Evolutionary conservation across 768 basidiomycete species (phyloP).

Genomic region (Lactarius tabidus): DNA sequence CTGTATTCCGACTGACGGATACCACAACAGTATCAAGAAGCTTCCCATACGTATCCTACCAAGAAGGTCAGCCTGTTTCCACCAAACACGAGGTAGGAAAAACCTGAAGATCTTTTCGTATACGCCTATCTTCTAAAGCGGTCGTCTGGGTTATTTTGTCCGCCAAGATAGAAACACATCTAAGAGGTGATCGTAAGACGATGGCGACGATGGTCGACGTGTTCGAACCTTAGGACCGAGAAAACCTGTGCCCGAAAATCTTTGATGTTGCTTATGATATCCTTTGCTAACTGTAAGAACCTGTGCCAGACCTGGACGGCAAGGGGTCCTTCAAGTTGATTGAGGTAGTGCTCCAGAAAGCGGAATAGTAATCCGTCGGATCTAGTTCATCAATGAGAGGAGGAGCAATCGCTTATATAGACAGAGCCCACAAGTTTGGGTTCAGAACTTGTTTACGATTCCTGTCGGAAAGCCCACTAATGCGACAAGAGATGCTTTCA

Average conservation of each 20-base stretch:
- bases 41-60: slow-evolving; percentile 77
- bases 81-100: background rate
- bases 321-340: slow-evolving; percentile 80
- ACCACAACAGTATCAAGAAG: slow-evolving; percentile 75
- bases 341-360: slow-evolving; percentile 85
- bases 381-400: slow-evolving; percentile 37
- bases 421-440: slow-evolving; percentile 55
- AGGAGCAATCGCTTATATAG: background rate
- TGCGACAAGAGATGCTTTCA: slow-evolving; percentile 68
- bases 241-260: slow-evolving; percentile 72
- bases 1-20: slow-evolving; percentile 67
- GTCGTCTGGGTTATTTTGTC: slow-evolving; percentile 86
- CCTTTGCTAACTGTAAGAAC: slow-evolving; percentile 72
- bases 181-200: slow-evolving; percentile 31
- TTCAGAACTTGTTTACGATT: slow-evolving; percentile 57
- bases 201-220: background rate
- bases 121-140: slow-evolving; percentile 82
- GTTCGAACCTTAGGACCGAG: slow-evolving; percentile 61
- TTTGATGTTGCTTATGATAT: slow-evolving; percentile 59
- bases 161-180: slow-evolving; percentile 72
- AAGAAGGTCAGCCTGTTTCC: slow-evolving; percentile 6
- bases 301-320: slow-evolving; percentile 91
- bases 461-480: slow-evolving; percentile 53
- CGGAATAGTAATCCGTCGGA: slow-evolving; percentile 69
- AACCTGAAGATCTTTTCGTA: slow-evolving; percentile 88